Evolutionary conservation across 768 basidiomycete species (phyloP), one percentile per base, ranked within the genome.

Genomic region (Scleroderma bovista): DNA sequence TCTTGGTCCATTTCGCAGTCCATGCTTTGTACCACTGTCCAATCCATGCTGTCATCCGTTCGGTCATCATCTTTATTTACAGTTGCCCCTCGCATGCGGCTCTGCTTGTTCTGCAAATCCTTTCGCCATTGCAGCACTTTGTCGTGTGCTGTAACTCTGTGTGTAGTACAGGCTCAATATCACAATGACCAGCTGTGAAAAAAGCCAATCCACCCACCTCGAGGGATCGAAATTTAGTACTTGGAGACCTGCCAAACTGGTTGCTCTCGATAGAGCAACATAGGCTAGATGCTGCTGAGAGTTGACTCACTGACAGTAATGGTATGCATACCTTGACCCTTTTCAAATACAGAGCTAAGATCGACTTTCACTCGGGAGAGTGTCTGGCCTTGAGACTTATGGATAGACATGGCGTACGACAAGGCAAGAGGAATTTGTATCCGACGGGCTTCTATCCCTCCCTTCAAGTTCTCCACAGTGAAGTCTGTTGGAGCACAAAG

Each of bases 321-420:
- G 34, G 48, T n/a, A 29, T 39, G 24, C 22, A 58, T 51, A 68
- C 71, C 73, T 69, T 73, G 62, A 32, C 88, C 90, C 63, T 89
- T 92, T 66, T 93, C 96, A 60, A 99, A 99, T 15, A 96, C 86
- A 60, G 81, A 85, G 29, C 77, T 81, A 39, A 99, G 75, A 59
- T 98, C 93, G 38, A 98, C 93, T 60, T 88, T 95, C 57, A 97
- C 94, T 37, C 92, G 80, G 6, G 88, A 86, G 24, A 99, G 76
- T 0, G 96, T 98, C 68, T 98, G 96, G 8, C 96, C 96, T 68
- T 99, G 96, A 6, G 88, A 87, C 67, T 99, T 99, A 68, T 99
- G 96, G 56, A 98, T 98, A 33, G 88, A 90, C 91, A 97, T 95
- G 0, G 95, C 94, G 93, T 94, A 98, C 0, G 94, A 79, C 39